These are phyloP conservation scores for Geosmithia morbida DNA, from an alignment of 2,329 filamentous ascomycete species.

Conservation along the genomic window DNA sequence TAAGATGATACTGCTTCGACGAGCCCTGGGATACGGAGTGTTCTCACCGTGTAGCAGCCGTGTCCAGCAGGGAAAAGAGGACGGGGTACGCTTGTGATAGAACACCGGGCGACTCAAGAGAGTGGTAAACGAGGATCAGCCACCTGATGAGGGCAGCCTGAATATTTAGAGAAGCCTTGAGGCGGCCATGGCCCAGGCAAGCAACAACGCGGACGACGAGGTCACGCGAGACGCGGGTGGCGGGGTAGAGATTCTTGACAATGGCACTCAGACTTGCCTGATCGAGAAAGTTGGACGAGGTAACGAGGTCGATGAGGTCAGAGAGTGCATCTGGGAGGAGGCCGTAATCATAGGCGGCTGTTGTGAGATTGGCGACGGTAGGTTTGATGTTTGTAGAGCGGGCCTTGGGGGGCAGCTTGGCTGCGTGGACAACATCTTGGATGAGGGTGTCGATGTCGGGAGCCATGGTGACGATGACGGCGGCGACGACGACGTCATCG, in stretches of 20 bases:
- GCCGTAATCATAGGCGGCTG: constrained; percentile 52
- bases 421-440: constrained; percentile 23
- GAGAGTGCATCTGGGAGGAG: constrained; percentile 45
- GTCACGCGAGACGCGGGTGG: constrained; percentile 43
- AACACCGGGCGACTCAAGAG: constrained; percentile 46
- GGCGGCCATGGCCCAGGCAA: constrained; percentile 61
- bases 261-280: constrained; percentile 58
- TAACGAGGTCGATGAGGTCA: constrained; percentile 52
- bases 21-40: background rate
- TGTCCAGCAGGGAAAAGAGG: constrained; percentile 71
- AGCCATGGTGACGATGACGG: constrained; percentile 7
- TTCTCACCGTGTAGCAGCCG: constrained; percentile 53
- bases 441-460: constrained; percentile 19
- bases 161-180: constrained; percentile 56
- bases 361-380: constrained; percentile 47
- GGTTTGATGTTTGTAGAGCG: constrained; percentile 47
- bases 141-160: constrained; percentile 63
- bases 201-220: constrained; percentile 53
- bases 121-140: constrained; percentile 63
- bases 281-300: constrained; percentile 54
- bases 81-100: constrained; percentile 60
- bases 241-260: constrained; percentile 63
- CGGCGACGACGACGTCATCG: background rate
- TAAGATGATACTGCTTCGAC: background rate
- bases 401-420: constrained; percentile 49